Base-by-base conservation (phyloP, 768 basidiomycete species). In the Russula compacta region DNA sequence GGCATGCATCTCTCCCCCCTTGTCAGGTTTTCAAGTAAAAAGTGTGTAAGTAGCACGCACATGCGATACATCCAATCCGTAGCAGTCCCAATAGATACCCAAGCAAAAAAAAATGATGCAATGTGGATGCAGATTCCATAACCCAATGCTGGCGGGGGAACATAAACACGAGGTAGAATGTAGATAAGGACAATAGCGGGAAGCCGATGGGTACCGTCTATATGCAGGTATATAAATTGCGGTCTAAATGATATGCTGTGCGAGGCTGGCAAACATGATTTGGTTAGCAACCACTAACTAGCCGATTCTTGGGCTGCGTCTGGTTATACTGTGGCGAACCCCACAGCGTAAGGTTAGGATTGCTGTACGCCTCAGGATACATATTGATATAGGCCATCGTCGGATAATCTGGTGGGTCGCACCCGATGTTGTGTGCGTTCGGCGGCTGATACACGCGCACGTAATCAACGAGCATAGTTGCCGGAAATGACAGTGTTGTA, bases 401-500 rank as follows among this genome's bases (percentile, higher is more conserved):
- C 1, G 95, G 94, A 71, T 81, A 87, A 47, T 82, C 80, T 48
- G 73, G 69, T 12, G 94, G 94, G 69, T 89, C 85, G 69, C 94
- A 98, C 15, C 94, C 93, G 54, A 92, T 78, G 70, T 93, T 95
- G 59, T 83, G 77, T 35, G 78, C 70, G 63, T 82, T 72, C 68
- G 79, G 75, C 3, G 83, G 83, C 70, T 97, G 95, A 72, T 97
- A 98, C 8, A 98, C 89, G 24, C 95, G 83, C 57, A 98, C 83
- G 75, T 87, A 97, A 70, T 97, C 92, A 44, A 95, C 77, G 51
- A 75, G 77, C 89, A 97, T 85, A 71, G 76, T 71, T 59, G 73
- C 69, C 8, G 93, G 92, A 74, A 91, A 93, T 17, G 73, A 75
- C 21, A 95, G 75, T 60, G 86, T 77, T 17, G 79, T 72, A 53